phyloP scores from a whole-genome alignment of 2,329 filamentous ascomycete species.

The Aspergillus hortae region DNA sequence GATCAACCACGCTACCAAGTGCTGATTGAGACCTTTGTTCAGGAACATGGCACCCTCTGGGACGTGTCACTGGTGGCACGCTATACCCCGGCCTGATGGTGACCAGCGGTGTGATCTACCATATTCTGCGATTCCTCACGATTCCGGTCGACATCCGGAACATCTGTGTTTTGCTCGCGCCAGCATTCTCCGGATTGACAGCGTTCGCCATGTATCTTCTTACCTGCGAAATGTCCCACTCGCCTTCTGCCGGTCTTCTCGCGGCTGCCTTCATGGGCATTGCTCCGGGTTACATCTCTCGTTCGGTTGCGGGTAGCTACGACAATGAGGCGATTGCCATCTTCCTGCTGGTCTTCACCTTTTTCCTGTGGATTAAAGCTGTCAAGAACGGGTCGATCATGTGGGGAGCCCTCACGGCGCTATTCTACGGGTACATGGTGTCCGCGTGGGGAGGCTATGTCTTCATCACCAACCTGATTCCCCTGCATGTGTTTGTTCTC shows the following conservation, averaged over 20 bases:
- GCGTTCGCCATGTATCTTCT: conserved; percentile 91
- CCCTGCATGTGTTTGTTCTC: conserved; percentile 88
- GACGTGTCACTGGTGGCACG: conserved; percentile 97
- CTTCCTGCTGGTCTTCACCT: conserved; percentile 96
- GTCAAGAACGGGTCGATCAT: conserved; percentile 94
- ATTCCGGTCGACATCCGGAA: conserved; percentile 97
- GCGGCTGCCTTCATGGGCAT: conserved; percentile 98
- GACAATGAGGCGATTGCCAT: conserved; percentile 99
- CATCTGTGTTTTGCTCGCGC: conserved; percentile 94
- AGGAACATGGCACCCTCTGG: conserved; percentile 97
- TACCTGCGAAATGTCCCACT: conserved; percentile 96
- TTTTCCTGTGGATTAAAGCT: conserved; percentile 98
- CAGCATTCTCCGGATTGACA: conserved; percentile 89
- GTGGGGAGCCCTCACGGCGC: conserved; percentile 89
- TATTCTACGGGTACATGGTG: conserved; percentile 99
- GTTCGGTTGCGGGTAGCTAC: conserved; percentile 96
- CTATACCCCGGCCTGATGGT: conserved; percentile 99
- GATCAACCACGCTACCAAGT: background rate
- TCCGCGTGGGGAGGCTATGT: conserved; percentile 99
- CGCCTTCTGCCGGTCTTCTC: conserved; percentile 88
- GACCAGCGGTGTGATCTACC: conserved; percentile 95
- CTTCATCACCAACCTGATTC: conserved; percentile 97
- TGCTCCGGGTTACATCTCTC: conserved; percentile 92
- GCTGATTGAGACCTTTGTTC: conserved; percentile 8
- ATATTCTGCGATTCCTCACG: conserved; percentile 80